Conservation (phyloP, 2,329 filamentous ascomycete genomes). For the Exophiala xenobiotica region DNA sequence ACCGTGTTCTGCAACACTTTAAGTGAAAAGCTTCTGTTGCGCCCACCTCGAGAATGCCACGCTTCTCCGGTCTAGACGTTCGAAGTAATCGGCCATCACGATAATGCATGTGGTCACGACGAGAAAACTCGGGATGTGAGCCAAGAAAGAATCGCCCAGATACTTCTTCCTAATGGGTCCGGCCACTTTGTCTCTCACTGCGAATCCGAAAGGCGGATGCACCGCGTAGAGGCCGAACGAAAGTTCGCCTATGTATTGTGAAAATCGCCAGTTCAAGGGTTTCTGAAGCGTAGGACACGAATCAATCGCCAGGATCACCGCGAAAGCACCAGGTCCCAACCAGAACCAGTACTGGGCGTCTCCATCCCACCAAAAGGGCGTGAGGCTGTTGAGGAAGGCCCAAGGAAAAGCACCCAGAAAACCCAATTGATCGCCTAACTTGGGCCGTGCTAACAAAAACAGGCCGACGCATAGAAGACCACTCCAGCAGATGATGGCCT, state of each 20-base stretch:
- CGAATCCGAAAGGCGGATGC: conserved; percentile 29
- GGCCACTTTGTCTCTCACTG: neutral
- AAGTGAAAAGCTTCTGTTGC: neutral
- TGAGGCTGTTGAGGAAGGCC: conserved; percentile 39
- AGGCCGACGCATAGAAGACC: neutral
- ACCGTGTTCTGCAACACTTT: too few species aligned
- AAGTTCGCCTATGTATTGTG: conserved; percentile 48
- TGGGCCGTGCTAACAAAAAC: neutral
- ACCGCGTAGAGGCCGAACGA: conserved; percentile 50
- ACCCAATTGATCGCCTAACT: conserved; percentile 1
- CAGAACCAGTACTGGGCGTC: conserved; percentile 44
- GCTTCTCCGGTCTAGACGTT: neutral
- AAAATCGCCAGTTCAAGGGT: conserved; percentile 42
- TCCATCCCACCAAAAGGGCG: conserved; percentile 39
- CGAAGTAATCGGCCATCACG: neutral
- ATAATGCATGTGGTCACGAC: neutral
- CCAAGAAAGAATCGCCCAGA: neutral
- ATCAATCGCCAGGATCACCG: conserved; percentile 45
- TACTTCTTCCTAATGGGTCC: neutral
- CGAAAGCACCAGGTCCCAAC: conserved; percentile 41
- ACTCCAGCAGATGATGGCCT: neutral
- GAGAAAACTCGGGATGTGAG: neutral
- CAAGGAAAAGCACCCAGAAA: conserved; percentile 27
- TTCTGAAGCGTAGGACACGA: conserved; percentile 42
- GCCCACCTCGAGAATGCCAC: neutral